Evolutionary conservation across 1,284 basidiomycete genomes (phyloP), one percentile per base, ranked within the genome.

Genomic region (Naganishia cerealis): DNA sequence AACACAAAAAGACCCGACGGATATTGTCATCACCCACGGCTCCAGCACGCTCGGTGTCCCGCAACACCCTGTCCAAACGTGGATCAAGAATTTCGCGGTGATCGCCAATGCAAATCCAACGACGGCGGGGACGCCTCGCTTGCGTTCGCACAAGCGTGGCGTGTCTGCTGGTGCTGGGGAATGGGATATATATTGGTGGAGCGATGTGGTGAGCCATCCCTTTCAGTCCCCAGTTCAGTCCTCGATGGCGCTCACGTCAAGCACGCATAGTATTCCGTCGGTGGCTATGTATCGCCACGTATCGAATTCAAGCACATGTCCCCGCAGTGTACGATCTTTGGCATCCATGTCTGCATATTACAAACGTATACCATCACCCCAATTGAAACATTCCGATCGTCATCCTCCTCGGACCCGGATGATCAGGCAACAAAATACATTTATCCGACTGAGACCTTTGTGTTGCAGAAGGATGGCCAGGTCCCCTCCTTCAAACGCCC

Each of bases 171-270:
- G 57, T 21, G 57, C 33, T 1, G 57, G 57, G 10, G 57, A 59
- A 43, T 59, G 57, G 57, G 57, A 59, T 48, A 1, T 59, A n/a
- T 59, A 50, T 29, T 59, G 57, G 57, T 59, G 57, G 57, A 59
- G 57, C 33, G 57, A 59, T 33, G 57, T 59, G 42, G 57, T 59
- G 26, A 48, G 57, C n/a, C 3, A 0, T 59, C 24, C 5, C 40
- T 33, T 12, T 18, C 33, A 18, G 18, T 21, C 18, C 18, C 12
- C 36, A 24, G 8, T 16, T 33, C 24, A 29, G 6, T 9, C 13
- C 21, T 2, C 46, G 12, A n/a, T 29, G 16, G n/a, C 6, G 29
- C 29, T 33, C 29, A 58, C 40, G 4, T 42, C 40, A 2, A 12
- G 3, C 26, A 15, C 43, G 15, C 0, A 8, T 33, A 59, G 57